Conservation (phyloP, 1,284 basidiomycete species). For the Apiotrichum montevideense region DNA sequence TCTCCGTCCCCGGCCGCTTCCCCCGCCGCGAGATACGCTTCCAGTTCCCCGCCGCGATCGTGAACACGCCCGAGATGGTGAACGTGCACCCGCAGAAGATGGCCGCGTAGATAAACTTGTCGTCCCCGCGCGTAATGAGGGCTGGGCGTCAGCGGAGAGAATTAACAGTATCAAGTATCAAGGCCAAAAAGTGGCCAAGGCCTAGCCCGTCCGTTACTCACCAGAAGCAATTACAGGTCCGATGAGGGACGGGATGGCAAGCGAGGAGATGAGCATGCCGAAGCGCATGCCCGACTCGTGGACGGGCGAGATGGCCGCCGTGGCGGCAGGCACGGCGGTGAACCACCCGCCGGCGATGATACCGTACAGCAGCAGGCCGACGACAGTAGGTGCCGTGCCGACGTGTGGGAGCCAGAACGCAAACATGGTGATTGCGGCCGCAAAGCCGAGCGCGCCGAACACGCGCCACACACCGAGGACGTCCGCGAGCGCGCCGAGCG, state of each 20-base stretch:
- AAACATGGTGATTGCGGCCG: slow-evolving; percentile 16
- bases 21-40: too few relatives aligned
- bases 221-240: slow-evolving; percentile 30
- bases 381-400: slow-evolving; percentile 23
- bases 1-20: neutral
- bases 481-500: slow-evolving; percentile 10
- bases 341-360: slow-evolving; percentile 34
- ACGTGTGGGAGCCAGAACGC: slow-evolving; percentile 17
- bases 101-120: neutral
- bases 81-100: neutral
- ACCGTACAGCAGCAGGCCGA: slow-evolving; percentile 37
- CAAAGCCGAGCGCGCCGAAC: slow-evolving; percentile 8
- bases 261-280: slow-evolving; percentile 39
- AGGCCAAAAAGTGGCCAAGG: too few relatives aligned
- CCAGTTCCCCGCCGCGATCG: too few relatives aligned
- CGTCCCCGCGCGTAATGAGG: neutral
- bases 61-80: too few relatives aligned
- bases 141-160: slow-evolving; percentile 4
- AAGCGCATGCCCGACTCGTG: slow-evolving; percentile 41
- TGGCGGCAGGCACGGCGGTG: slow-evolving; percentile 31
- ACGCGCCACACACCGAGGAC: slow-evolving; percentile 12
- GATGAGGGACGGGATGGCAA: slow-evolving; percentile 29
- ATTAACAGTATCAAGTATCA: too few relatives aligned
- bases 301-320: slow-evolving; percentile 36
- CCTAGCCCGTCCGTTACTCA: too few relatives aligned